A percentile compares a stretch with the other conserved stretches of the same genome.
phyloP scores from a whole-genome alignment of 805 yeast species.

The Saturnispora sanitii region DNA sequence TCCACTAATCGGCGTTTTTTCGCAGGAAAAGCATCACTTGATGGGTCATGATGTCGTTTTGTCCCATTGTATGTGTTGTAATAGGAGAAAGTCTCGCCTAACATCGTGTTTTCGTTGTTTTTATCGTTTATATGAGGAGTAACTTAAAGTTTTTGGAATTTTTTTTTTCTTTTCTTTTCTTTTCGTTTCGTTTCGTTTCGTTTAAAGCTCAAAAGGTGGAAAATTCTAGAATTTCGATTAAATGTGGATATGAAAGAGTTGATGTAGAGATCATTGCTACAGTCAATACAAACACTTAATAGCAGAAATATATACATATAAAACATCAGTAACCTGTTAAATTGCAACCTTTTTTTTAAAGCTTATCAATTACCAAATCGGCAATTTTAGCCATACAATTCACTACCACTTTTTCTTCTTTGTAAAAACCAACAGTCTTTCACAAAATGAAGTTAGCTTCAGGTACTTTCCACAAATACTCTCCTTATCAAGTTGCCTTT shows the following conservation, averaged over 20 bases:
- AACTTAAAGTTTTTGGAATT: background rate
- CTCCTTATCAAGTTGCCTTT: slow-evolving; percentile 39
- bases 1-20: slow-evolving; percentile 5
- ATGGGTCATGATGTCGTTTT: slow-evolving; percentile 5
- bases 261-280: no score
- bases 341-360: no score
- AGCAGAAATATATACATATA: no score
- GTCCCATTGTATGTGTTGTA: slow-evolving; percentile 9
- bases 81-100: slow-evolving; percentile 6
- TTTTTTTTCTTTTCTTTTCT: background rate
- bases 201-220: background rate
- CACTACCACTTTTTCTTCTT: no score
- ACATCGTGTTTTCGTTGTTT: slow-evolving; percentile 1
- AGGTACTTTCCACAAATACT: slow-evolving; percentile 41
- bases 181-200: no score
- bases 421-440: no score
- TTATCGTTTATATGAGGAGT: background rate
- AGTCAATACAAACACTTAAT: no score
- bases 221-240: background rate
- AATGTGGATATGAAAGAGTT: no score
- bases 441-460: slow-evolving; percentile 9
- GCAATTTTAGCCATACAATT: no score
- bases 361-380: no score
- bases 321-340: no score
- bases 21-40: background rate